Base-by-base conservation (phyloP, 345 rosid species). In the Populus simonii region DNA sequence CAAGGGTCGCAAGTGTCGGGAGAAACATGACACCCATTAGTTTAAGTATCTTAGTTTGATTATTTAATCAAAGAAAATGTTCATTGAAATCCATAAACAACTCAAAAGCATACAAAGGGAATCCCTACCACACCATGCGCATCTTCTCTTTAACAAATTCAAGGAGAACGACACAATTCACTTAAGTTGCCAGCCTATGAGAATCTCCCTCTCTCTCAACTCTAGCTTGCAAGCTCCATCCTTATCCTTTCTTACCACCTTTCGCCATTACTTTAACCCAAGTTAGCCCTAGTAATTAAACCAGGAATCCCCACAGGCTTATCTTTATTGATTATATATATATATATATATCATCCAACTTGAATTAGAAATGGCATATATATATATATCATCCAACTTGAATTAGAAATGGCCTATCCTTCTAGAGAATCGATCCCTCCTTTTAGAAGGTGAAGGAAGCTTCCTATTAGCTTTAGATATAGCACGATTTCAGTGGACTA, bases 1-100 rank as follows among this genome's bases (percentile, higher is more conserved):
- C 94, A 83, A 81, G 75, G 41, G 78, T 18, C 82, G 75, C 61
- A 68, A 66, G 73, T 89, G 92, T 89, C 87, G 90, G 93, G 76
- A 87, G 79, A 72, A 85, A 79, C 82, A 87, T 83, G 86, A 77
- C 92, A 89, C 77, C 70, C 81, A 81, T 79, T 80, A 31, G 69
- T 80, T 81, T 77, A 85, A 85, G 57, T 33, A 41, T 41, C 20
- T 53, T 65, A 31, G 33, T 7, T 23, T 25, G 66, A 41, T 71
- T 71, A 22, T 66, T 66, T 72, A 23, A 53, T 31, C 65, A 78
- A 78, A 70, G 57, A 3, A 65, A 82, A 45, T 70, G 71, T 53
- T 57, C 77, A 83, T 83, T 79, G 79, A 80, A 71, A 74, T 17
- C 53, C 57, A 51, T 79, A 85, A 80, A 84, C 86, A 84, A 78